phyloP scores from a whole-genome alignment of 2,329 filamentous ascomycete species.

The Zelopaecilomyces penicillatus region DNA sequence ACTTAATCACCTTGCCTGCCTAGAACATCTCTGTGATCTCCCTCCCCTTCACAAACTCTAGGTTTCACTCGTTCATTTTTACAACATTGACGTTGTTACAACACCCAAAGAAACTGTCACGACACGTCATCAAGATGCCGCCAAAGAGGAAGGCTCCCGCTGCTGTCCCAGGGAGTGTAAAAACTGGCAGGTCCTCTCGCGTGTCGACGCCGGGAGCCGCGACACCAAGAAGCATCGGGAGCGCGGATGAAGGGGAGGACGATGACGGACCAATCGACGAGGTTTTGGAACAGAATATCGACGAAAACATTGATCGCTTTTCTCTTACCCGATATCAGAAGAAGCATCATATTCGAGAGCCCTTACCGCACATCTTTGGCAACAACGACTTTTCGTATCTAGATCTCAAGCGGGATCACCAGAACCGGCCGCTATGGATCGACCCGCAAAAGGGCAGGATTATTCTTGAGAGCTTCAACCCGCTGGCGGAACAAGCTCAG shows the following conservation, averaged over 20 bases:
- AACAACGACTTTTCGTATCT: constrained; percentile 71
- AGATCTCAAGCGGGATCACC: constrained; percentile 77
- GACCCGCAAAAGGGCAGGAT: constrained; percentile 80
- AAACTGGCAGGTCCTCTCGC: constrained; percentile 48
- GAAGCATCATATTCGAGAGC: constrained; percentile 33
- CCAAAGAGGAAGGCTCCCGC: constrained; percentile 59
- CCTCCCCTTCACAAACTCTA: no score
- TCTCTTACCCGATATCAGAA: constrained; percentile 45
- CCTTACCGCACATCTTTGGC: constrained; percentile 39
- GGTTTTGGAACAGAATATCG: constrained; percentile 44
- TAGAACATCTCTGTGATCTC: no score
- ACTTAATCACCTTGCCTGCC: no score
- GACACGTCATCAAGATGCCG: constrained; percentile 44
- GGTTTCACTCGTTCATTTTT: no score
- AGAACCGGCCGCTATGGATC: constrained; percentile 87
- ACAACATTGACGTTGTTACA: no score
- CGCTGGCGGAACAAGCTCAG: constrained; percentile 76
- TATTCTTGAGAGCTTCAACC: constrained; percentile 89
- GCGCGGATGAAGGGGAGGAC: constrained; percentile 41
- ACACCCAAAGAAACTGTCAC: not conserved
- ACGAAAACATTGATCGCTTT: constrained; percentile 53
- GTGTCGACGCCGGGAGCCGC: constrained; percentile 53
- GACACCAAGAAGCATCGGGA: constrained; percentile 51
- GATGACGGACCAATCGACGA: constrained; percentile 44
- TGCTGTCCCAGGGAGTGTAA: constrained; percentile 39